A percentile compares a stretch with the other conserved stretches of the same genome.
These are phyloP conservation scores for Pseudogymnoascus sp. DNA, from an alignment of 2,329 filamentous ascomycete genomes.

Conservation along the genomic window DNA sequence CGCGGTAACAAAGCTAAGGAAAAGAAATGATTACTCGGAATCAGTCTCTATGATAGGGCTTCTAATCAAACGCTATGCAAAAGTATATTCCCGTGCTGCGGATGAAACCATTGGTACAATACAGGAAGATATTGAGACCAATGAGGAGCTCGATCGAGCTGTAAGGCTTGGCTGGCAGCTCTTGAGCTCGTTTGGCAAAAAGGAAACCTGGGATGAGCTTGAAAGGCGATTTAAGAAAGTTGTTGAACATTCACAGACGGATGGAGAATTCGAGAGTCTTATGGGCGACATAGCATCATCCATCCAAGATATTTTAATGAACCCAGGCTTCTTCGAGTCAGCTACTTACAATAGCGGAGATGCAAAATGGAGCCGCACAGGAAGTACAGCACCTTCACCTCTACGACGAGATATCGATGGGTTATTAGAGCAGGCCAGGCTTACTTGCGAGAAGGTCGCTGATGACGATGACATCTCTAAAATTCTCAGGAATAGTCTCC, in stretches of 20 bases:
- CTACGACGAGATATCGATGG: conserved; percentile 67
- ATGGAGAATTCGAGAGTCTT: conserved; percentile 75
- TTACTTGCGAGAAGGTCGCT: conserved; percentile 60
- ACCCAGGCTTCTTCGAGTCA: conserved; percentile 78
- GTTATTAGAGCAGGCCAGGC: conserved; percentile 61
- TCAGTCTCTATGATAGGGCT: conserved; percentile 74
- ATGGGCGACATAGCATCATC: conserved; percentile 66
- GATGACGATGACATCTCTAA: conserved; percentile 66
- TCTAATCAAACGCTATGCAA: conserved; percentile 71
- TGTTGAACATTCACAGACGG: conserved; percentile 64
- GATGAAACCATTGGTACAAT: conserved; percentile 59
- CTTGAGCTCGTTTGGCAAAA: conserved; percentile 70
- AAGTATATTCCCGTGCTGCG: conserved; percentile 66
- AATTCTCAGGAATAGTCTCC: conserved; percentile 58
- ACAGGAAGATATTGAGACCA: conserved; percentile 65
- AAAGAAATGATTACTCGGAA: conserved; percentile 74
- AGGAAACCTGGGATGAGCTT: conserved; percentile 66
- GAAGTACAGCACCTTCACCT: conserved; percentile 54
- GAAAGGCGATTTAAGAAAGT: conserved; percentile 63
- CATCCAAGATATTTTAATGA: conserved; percentile 73
- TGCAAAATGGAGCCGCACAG: not conserved
- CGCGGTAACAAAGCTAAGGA: conserved; percentile 64
- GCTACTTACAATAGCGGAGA: conserved; percentile 33
- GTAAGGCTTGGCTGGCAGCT: conserved; percentile 75
- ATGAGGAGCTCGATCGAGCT: conserved; percentile 67